Conservation (phyloP, 768 basidiomycete genomes). For the Hemileccinum impolitum region DNA sequence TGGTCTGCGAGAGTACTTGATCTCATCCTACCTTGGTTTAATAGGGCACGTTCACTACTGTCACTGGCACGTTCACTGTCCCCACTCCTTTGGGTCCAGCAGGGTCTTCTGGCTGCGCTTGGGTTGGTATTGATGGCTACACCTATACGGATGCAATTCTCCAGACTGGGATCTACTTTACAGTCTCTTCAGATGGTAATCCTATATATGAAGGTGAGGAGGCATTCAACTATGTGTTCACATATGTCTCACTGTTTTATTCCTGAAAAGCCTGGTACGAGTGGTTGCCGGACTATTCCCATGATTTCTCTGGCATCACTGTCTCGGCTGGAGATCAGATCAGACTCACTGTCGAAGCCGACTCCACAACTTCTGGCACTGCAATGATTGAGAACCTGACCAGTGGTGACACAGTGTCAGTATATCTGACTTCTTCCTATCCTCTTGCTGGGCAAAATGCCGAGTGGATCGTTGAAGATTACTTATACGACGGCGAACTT, state of each 20-base stretch:
- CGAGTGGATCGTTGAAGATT: constrained; percentile 5
- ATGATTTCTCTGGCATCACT: background rate
- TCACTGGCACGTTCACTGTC: constrained; percentile 4
- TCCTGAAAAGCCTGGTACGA: constrained; percentile 3
- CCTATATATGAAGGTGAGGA: background rate
- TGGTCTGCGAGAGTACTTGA: background rate
- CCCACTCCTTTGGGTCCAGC: background rate
- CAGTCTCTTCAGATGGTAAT: background rate
- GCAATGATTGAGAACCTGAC: background rate
- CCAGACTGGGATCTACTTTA: background rate
- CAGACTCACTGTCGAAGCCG: background rate
- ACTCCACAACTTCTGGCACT: background rate
- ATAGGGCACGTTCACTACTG: constrained; percentile 3
- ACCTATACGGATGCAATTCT: no score
- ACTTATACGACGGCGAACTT: background rate
- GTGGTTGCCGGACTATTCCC: background rate
- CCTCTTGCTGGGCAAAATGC: background rate
- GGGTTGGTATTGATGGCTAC: no score
- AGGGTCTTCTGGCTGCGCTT: no score
- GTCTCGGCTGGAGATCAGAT: constrained; percentile 1
- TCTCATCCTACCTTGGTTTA: background rate
- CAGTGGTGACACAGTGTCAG: background rate
- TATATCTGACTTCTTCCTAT: background rate
- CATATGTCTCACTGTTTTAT: background rate
- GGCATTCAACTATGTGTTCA: no score